Evolutionary conservation across 768 basidiomycete species (phyloP).

Genomic region (Psilocybe cyanescens): DNA sequence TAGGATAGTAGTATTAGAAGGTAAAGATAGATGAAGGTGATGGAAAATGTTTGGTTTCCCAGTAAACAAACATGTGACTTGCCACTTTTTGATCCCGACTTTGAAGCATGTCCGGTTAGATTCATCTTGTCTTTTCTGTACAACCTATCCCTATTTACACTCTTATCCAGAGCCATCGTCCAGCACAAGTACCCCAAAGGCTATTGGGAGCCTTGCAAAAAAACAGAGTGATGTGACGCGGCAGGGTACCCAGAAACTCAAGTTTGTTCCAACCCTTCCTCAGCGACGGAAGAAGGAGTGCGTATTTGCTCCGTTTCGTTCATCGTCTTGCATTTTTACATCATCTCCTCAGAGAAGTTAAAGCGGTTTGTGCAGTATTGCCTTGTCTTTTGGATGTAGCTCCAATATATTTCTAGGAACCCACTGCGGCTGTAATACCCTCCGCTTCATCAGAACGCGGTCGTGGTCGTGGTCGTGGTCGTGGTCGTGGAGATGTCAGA

Average conservation of each 20-base stretch:
- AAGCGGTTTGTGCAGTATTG: conserved; percentile 49
- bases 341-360: conserved; percentile 54
- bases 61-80: conserved; percentile 19
- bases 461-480: conserved; percentile 52
- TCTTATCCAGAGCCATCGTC: conserved; percentile 33
- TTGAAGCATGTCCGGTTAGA: conserved; percentile 26
- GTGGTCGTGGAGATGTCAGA: conserved; percentile 52
- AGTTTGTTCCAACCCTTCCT: conserved; percentile 80
- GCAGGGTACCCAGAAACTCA: conserved; percentile 76
- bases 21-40: conserved; percentile 12
- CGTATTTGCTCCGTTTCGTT: conserved; percentile 15
- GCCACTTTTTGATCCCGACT: conserved; percentile 11
- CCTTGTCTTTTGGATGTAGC: background rate
- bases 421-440: conserved; percentile 33
- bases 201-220: conserved; percentile 78
- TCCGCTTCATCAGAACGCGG: conserved; percentile 33
- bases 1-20: conserved; percentile 8
- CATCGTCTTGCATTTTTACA: conserved; percentile 12
- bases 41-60: conserved; percentile 4
- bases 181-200: conserved; percentile 53
- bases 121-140: conserved; percentile 7
- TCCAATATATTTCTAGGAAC: conserved; percentile 45
- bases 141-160: conserved; percentile 10
- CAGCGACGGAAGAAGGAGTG: conserved; percentile 81
- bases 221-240: conserved; percentile 73